Evolutionary conservation across 208 protist species (phyloP), one percentile per base, ranked within the genome.

Genomic region (Leishmania tarentolae): DNA sequence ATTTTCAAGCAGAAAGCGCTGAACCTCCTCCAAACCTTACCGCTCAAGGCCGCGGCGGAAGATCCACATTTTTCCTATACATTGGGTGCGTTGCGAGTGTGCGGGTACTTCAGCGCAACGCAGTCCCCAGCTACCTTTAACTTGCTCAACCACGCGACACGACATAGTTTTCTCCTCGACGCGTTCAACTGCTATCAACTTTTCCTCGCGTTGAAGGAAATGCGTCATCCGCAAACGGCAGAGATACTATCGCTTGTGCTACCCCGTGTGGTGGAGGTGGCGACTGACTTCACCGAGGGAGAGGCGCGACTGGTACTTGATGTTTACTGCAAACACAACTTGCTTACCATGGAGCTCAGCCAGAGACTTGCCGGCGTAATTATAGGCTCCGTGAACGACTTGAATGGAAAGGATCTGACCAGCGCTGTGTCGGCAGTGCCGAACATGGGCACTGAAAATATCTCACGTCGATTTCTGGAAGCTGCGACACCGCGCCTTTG

Each of bases 141-240:
- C 9, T 79, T 96, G 24, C 86, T 97, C 59, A 94, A 96, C 74
- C 92, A 96, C 53, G 72, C 93, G 74, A 95, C 92, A 1, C 83
- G 88, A 19, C 91, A 97, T 80, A 85, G 88, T 21, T 96, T 91
- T 70, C 71, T 96, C 73, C 83, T 97, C 9, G 93, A 96, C 72
- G 91, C 86, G 3, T 83, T 86, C 56, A 78, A 71, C 56, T 76
- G 96, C 44, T 89, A 83, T 35, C 82, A 87, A 37, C 85, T 96
- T 37, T 76, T 79, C 35, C 46, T 42, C n/a, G 79, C 78, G 6
- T 79, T 97, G 42, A n/a, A 74, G 5, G 83, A 85, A 2, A 76
- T 96, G 80, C 75, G 82, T 72, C 88, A 91, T 82, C 85, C 91
- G 31, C 91, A 95, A 53, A 90, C 88, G 19, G 50, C 61, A 1